phyloP scores from a whole-genome alignment of 2,329 filamentous ascomycete genomes.

The Ciborinia camelliae region DNA sequence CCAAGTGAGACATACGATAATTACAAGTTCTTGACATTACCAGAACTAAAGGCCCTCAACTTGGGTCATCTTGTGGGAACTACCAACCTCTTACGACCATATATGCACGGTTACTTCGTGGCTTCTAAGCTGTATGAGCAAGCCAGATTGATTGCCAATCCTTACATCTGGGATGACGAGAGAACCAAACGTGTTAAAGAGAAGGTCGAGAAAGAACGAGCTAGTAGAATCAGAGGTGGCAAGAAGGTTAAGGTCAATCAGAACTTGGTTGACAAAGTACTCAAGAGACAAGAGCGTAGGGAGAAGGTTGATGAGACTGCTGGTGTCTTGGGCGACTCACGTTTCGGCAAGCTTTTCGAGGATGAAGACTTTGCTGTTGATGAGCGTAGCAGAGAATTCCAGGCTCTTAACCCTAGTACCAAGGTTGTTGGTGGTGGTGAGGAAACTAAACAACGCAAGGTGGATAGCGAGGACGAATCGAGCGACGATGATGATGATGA shows the following conservation, averaged over 20 bases:
- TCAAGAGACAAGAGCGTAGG: conserved; percentile 61
- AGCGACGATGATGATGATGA: conserved; percentile 46
- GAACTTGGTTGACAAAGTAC: conserved; percentile 70
- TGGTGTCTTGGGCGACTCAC: conserved; percentile 74
- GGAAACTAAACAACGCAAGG: conserved; percentile 39
- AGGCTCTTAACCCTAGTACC: conserved; percentile 84
- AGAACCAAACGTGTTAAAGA: conserved; percentile 86
- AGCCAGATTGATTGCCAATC: conserved; percentile 86
- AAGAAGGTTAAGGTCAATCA: conserved; percentile 99
- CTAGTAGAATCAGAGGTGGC: conserved; percentile 85
- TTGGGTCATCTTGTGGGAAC: conserved; percentile 86
- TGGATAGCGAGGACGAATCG: conserved; percentile 39
- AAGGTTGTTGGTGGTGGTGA: conserved; percentile 38
- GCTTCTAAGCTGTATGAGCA: conserved; percentile 94
- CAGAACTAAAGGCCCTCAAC: conserved; percentile 81
- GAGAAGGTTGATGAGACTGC: conserved; percentile 55
- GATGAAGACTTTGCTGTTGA: conserved; percentile 92
- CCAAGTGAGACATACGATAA: conserved; percentile 90
- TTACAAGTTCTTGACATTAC: conserved; percentile 93
- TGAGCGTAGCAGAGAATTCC: conserved; percentile 83
- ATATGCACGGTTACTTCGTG: conserved; percentile 99
- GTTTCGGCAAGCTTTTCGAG: conserved; percentile 86
- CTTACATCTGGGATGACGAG: conserved; percentile 91
- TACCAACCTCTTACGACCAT: conserved; percentile 83
- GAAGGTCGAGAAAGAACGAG: conserved; percentile 95